Evolutionary conservation across 2,329 filamentous ascomycete species (phyloP).

Genomic region (Chaetothyriales sp.): DNA sequence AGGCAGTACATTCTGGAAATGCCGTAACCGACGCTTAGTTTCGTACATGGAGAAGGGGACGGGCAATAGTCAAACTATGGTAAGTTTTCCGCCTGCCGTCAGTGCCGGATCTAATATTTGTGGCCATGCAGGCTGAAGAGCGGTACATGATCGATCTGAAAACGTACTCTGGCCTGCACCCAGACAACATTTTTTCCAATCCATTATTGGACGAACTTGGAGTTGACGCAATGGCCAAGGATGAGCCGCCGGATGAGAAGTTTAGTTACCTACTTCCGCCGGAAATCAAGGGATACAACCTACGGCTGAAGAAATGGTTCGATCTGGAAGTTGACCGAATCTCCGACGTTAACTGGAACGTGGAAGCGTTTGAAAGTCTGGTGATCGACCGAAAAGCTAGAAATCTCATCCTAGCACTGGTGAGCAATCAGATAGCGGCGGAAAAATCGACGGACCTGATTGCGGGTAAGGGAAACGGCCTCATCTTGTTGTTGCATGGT

Average conservation of each 20-base stretch:
- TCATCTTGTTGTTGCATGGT: constrained; percentile 27
- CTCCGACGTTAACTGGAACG: neutral
- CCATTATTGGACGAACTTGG: constrained; percentile 2
- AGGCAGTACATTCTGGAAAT: constrained; percentile 1
- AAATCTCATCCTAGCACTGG: constrained; percentile 22
- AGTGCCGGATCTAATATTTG: too few species aligned
- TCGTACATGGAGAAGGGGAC: neutral
- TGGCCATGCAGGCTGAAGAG: neutral
- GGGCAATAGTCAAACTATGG: neutral
- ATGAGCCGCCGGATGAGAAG: neutral
- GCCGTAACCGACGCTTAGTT: neutral
- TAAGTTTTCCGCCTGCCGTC: neutral
- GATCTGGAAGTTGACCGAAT: neutral
- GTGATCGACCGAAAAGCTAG: constrained; percentile 22
- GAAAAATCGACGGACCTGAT: constrained; percentile 24
- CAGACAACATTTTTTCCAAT: neutral
- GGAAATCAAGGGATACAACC: constrained; percentile 1
- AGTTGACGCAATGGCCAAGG: neutral
- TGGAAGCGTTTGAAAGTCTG: constrained; percentile 1
- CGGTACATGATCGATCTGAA: constrained; percentile 2
- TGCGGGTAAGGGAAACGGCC: constrained; percentile 24
- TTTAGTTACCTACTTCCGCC: neutral
- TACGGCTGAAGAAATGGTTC: constrained; percentile 1
- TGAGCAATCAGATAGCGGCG: constrained; percentile 14
- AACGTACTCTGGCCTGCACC: neutral